Percentiles rank a stretch among this genome's conserved stretches.
Conservation (phyloP, 352 stramenopile species). For the Phytopythium cucurbitacearum region DNA sequence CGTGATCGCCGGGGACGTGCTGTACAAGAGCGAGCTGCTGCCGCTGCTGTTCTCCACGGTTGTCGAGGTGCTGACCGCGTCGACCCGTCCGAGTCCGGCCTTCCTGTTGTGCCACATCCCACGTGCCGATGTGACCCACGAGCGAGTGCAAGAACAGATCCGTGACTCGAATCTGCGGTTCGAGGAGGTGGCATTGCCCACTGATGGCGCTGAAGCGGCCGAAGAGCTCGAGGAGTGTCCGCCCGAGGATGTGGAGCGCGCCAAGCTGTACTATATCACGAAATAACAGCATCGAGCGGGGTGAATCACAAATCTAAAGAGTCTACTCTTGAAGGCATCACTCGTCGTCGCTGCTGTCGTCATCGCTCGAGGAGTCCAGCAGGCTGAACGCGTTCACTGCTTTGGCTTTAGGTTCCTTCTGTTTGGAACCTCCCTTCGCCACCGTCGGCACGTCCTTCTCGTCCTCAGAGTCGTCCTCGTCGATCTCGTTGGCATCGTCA, state of each 20-base stretch:
- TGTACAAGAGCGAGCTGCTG: slow-evolving; percentile 72
- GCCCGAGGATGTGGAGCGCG: slow-evolving; percentile 44
- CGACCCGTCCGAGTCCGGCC: slow-evolving; percentile 2
- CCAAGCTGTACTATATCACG: slow-evolving; percentile 59
- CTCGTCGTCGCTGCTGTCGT: slow-evolving; percentile 35
- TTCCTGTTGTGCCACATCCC: slow-evolving; percentile 73
- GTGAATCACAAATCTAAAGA: background rate
- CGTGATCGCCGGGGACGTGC: slow-evolving; percentile 67
- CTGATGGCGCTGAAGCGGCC: slow-evolving; percentile 14
- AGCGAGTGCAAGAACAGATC: slow-evolving; percentile 45
- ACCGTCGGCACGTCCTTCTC: slow-evolving; percentile 14
- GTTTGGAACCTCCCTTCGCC: background rate
- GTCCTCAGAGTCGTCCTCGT: slow-evolving; percentile 5
- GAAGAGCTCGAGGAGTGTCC: slow-evolving; percentile 44
- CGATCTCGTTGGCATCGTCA: slow-evolving; percentile 15
- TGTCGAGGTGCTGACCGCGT: slow-evolving; percentile 16
- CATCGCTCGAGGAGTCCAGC: slow-evolving; percentile 86
- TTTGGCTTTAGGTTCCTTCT: slow-evolving; percentile 13
- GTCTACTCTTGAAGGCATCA: slow-evolving; percentile 2
- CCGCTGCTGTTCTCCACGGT: slow-evolving; percentile 63
- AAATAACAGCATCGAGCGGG: slow-evolving; percentile 4
- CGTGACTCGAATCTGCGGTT: slow-evolving; percentile 33
- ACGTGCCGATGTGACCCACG: slow-evolving; percentile 63
- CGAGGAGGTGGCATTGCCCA: slow-evolving; percentile 22
- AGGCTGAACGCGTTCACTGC: slow-evolving; percentile 80